phyloP scores from a whole-genome alignment of 495 filamentous ascomycete species.

The Daldinia decipiens region DNA sequence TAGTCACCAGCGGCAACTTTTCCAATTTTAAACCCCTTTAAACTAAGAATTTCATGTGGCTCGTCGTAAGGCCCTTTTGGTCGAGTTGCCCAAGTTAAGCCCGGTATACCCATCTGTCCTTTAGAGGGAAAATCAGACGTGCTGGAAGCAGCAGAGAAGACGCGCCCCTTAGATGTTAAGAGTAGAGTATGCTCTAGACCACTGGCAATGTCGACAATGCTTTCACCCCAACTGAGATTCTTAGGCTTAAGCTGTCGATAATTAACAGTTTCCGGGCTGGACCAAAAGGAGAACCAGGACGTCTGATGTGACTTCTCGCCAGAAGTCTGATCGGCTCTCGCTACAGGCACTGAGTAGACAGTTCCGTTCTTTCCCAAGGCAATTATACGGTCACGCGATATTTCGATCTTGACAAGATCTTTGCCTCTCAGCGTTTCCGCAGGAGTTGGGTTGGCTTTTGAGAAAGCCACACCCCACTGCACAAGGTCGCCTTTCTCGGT shows the following conservation, averaged over 20 bases:
- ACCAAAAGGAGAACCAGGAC: constrained; percentile 84
- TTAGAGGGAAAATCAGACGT: constrained; percentile 79
- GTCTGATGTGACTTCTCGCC: constrained; percentile 63
- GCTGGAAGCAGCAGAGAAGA: constrained; percentile 85
- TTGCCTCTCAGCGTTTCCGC: constrained; percentile 82
- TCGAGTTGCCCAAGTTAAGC: constrained; percentile 79
- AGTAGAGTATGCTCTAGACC: constrained; percentile 88
- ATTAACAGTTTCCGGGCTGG: constrained; percentile 61
- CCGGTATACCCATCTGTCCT: constrained; percentile 88
- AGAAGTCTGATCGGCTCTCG: constrained; percentile 70
- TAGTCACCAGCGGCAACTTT: constrained; percentile 86
- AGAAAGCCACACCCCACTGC: constrained; percentile 89
- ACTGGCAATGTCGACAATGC: constrained; percentile 73
- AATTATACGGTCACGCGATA: constrained; percentile 85
- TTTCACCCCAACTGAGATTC: constrained; percentile 76
- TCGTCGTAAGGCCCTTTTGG: constrained; percentile 82
- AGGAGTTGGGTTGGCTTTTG: constrained; percentile 60
- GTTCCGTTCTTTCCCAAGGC: constrained; percentile 79
- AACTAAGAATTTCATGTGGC: constrained; percentile 70
- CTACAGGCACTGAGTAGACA: constrained; percentile 88
- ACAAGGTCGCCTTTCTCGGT: constrained; percentile 88
- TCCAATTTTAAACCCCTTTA: constrained; percentile 67
- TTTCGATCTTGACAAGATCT: constrained; percentile 72
- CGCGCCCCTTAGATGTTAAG: constrained; percentile 83
- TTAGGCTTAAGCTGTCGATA: constrained; percentile 76